Evolutionary conservation across 1,284 basidiomycete species (phyloP).

Genomic region (Malassezia equina): DNA sequence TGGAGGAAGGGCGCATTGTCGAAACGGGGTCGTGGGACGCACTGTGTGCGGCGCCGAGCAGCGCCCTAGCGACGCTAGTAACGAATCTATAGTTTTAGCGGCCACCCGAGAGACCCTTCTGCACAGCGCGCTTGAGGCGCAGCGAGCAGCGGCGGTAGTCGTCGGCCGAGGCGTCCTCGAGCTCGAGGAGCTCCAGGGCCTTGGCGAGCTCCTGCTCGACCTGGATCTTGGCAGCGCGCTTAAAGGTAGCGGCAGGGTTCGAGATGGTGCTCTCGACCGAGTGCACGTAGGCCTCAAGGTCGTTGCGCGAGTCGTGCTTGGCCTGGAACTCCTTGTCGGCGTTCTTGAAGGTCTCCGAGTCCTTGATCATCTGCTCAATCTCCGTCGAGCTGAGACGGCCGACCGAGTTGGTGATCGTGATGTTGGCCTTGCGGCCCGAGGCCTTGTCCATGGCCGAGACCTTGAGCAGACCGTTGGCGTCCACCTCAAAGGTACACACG

Average conservation of each 20-base stretch:
- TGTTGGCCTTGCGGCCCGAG: conserved; percentile 47
- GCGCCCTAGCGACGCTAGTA: neutral
- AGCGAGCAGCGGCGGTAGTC: conserved; percentile 45
- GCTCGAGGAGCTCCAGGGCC: conserved; percentile 48
- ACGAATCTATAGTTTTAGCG: conserved; percentile 20
- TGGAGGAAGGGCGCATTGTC: conserved; percentile 64
- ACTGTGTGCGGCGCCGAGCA: neutral
- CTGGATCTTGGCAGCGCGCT: conserved; percentile 45
- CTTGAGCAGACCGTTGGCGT: conserved; percentile 48
- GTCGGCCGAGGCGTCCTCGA: conserved; percentile 43
- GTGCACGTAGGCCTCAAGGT: conserved; percentile 47
- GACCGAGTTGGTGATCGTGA: conserved; percentile 49
- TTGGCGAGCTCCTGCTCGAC: conserved; percentile 48
- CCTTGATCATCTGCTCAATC: conserved; percentile 49
- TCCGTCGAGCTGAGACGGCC: conserved; percentile 43
- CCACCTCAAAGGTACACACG: conserved; percentile 46
- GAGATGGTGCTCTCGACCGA: conserved; percentile 46
- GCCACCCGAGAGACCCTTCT: conserved; percentile 44
- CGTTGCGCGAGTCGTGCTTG: conserved; percentile 46
- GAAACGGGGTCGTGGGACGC: conserved; percentile 60
- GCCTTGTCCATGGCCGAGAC: conserved; percentile 46
- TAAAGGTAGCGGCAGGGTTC: conserved; percentile 44
- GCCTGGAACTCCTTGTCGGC: conserved; percentile 48
- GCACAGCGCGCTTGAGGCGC: conserved; percentile 44
- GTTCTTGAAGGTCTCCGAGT: conserved; percentile 48